Evolutionary conservation across 116 monocot genomes (phyloP), one percentile per base, ranked within the genome.

Genomic region (Cymodocea nodosa): DNA sequence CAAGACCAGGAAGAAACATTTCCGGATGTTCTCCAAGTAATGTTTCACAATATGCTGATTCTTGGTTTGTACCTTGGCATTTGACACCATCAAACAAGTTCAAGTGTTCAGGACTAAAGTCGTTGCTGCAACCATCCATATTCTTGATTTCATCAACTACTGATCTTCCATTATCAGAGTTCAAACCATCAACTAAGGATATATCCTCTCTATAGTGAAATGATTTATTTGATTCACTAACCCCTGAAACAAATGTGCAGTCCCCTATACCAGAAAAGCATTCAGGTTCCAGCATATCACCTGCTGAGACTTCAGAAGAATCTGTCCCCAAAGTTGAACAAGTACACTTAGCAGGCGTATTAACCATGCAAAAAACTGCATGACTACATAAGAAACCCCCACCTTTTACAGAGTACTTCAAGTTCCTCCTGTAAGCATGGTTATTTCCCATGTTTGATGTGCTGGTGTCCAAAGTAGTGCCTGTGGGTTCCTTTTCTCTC

Each of bases 1-100:
- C 69, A 9, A 82, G 62, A 8, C 98, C 98, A 16, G 98, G 82
- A 51, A 99, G 75, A 87, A 74, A 99, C 79, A 99, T 74, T 66
- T 92, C 89, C 30, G 78, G 74, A 12, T 74, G 56, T 58, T 89
- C 85, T 63, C 18, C 82, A 48, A 68, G 15, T 6, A 68, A 77
- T 44, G 78, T 57, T 59, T 79, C 68, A 25, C 39, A 59, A 35
- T 65, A 67, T 59, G 75, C 68, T 34, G 68, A 17, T 0, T 51
- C 2, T 50, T 52, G 58, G 36, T 73, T 70, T n/a, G 18, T 14
- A 52, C 35, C 54, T 15, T 49, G 52, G 71, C 70, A 71, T 58
- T 56, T 44, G n/a, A 51, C 63, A 56, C 65, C 74, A 37, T 57
- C 68, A 57, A 59, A 71, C 56, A 58, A 51, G 22, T 68, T 15